Evolutionary conservation across 2,329 filamentous ascomycete genomes (phyloP).

Genomic region (Huntiella abstrusa): DNA sequence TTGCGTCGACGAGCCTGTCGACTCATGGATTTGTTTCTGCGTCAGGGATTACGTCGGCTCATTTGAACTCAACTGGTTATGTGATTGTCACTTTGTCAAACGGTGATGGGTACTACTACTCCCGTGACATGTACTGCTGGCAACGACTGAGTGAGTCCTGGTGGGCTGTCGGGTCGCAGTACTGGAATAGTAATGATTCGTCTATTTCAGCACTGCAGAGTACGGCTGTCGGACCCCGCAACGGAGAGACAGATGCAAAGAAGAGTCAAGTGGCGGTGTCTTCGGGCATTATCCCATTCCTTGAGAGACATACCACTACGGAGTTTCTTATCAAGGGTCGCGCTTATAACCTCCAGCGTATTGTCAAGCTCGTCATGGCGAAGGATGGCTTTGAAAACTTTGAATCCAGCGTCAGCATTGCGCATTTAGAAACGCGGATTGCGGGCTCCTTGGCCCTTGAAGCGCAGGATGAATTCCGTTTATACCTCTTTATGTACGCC

Average conservation of each 20-base stretch:
- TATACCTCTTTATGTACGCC: constrained; percentile 96
- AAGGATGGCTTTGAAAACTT: constrained; percentile 84
- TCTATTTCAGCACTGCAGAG: constrained; percentile 66
- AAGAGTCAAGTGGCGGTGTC: constrained; percentile 42
- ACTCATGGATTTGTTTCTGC: constrained; percentile 55
- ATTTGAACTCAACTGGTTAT: constrained; percentile 72
- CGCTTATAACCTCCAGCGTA: constrained; percentile 74
- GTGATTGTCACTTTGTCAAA: constrained; percentile 84
- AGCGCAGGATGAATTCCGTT: constrained; percentile 76
- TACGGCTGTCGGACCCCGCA: constrained; percentile 41
- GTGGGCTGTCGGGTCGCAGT: constrained; percentile 96
- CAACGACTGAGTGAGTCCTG: constrained; percentile 89
- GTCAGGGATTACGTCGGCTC: constrained; percentile 75
- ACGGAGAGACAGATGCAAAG: constrained; percentile 19
- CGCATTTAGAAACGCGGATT: constrained; percentile 85
- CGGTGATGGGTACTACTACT: constrained; percentile 86
- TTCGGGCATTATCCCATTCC: constrained; percentile 76
- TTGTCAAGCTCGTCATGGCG: constrained; percentile 75
- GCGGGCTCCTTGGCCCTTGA: constrained; percentile 73
- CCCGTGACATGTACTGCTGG: constrained; percentile 71
- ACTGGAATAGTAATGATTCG: constrained; percentile 95
- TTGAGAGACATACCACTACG: constrained; percentile 87
- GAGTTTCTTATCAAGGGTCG: constrained; percentile 83
- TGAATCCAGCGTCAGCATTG: constrained; percentile 78
- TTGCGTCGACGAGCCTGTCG: constrained; percentile 62